phyloP scores from a whole-genome alignment of 257 asterid species.

The Solanum virginianum region DNA sequence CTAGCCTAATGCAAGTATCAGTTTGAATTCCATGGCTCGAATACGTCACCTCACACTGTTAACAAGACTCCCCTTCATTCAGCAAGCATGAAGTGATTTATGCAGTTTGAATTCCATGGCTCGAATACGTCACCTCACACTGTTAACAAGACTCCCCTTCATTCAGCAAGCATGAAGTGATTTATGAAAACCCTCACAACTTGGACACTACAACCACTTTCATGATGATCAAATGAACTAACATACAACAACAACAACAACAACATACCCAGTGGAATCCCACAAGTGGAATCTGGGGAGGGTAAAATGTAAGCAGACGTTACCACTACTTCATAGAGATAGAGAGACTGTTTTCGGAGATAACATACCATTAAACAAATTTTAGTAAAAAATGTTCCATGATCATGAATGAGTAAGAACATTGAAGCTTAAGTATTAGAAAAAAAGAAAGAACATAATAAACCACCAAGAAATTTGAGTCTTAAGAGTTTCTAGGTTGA shows the following conservation, averaged over 20 bases:
- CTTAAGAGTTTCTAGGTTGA: no score
- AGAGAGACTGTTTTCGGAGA: no score
- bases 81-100: neutral
- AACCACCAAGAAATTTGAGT: neutral
- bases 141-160: neutral
- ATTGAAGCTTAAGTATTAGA: neutral
- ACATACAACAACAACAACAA: neutral
- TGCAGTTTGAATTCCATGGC: neutral
- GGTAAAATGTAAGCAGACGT: no score
- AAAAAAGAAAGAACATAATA: neutral
- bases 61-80: neutral
- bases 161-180: neutral
- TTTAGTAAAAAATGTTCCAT: neutral
- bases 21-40: neutral
- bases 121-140: neutral
- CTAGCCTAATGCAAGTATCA: neutral
- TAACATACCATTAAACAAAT: neutral
- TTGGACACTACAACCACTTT: neutral
- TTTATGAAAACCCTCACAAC: neutral
- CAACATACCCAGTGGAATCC: no score
- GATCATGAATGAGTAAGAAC: neutral
- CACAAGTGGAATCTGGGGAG: no score
- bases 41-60: neutral
- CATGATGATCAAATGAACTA: neutral
- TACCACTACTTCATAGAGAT: no score